Percentiles rank a stretch among this genome's conserved stretches.
Evolutionary conservation across 768 basidiomycete species (phyloP).

Genomic region (Mycena alexandri): DNA sequence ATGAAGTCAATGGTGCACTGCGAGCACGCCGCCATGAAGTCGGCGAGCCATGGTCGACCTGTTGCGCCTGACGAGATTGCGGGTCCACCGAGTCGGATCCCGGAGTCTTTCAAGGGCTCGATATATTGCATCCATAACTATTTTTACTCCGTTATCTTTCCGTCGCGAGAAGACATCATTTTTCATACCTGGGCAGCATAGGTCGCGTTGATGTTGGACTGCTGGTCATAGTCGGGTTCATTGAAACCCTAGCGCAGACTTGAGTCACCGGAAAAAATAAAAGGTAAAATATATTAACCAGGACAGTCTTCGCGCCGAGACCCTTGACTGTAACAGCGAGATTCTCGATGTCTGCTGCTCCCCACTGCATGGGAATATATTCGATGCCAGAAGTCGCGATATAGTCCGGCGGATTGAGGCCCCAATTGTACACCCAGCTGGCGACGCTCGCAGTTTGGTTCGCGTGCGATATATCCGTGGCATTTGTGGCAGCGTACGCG

Average conservation of each 20-base stretch:
- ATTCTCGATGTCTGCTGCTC: conserved; percentile 53
- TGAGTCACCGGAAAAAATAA: conserved; percentile 30
- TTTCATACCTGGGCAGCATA: conserved; percentile 52
- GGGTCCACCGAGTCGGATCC: conserved; percentile 68
- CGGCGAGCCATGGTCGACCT: conserved; percentile 67
- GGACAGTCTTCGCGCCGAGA: conserved; percentile 62
- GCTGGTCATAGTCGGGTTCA: conserved; percentile 67
- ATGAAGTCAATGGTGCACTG: conserved; percentile 65
- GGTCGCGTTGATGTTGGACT: conserved; percentile 60
- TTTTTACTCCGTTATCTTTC: too few species aligned
- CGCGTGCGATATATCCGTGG: conserved; percentile 55
- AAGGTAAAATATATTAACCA: conserved; percentile 48
- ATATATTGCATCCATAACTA: conserved; percentile 69
- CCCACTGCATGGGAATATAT: conserved; percentile 70
- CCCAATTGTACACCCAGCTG: conserved; percentile 70
- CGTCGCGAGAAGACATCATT: too few species aligned
- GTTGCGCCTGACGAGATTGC: conserved; percentile 65
- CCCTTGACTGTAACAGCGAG: conserved; percentile 54
- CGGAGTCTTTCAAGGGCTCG: conserved; percentile 64
- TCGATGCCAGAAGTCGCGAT: conserved; percentile 58
- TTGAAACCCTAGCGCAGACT: conserved; percentile 58
- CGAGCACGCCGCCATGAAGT: conserved; percentile 66
- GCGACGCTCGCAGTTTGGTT: conserved; percentile 59
- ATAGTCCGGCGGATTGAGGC: conserved; percentile 56
- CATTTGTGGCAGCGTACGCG: conserved; percentile 55